Evolutionary conservation across 73 alveolate genomes (phyloP).

Genomic region (Tetrahymena elliotti): DNA sequence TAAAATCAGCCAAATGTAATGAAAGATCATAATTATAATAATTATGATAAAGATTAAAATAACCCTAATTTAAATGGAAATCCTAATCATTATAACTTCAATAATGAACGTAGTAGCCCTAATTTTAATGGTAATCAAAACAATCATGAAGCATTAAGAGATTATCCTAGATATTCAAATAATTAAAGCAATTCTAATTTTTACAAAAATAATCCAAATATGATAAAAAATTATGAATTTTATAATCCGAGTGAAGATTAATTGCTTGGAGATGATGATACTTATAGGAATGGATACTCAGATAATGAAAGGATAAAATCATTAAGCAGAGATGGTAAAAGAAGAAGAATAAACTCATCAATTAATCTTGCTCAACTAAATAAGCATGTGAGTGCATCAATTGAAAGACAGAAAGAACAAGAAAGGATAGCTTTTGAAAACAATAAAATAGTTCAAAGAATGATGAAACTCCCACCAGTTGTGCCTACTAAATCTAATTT

Average conservation of each 20-base stretch:
- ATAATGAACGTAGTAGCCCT: not conserved
- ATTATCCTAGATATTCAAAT: not conserved
- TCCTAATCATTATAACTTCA: too few species aligned
- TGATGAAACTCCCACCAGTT: not conserved
- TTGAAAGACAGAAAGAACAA: not conserved
- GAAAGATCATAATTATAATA: not conserved
- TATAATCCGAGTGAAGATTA: not conserved
- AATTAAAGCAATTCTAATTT: not conserved
- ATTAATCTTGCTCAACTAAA: not conserved
- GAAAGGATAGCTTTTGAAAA: not conserved
- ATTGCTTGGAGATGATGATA: not conserved
- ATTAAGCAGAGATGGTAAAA: not conserved
- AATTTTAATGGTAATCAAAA: not conserved
- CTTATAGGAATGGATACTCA: not conserved
- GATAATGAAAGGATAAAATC: not conserved
- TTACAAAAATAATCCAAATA: not conserved
- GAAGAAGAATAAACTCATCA: not conserved
- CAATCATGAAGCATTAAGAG: not conserved
- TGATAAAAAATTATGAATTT: not conserved
- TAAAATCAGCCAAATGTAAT: not conserved
- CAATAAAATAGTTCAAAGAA: not conserved
- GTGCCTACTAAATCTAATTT: not conserved
- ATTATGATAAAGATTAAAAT: not conserved
- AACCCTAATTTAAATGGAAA: not conserved
- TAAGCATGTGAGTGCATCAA: not conserved